These are phyloP conservation scores for Lupinus albus DNA, from an alignment of 306 rosid genomes.

Conservation along the genomic window DNA sequence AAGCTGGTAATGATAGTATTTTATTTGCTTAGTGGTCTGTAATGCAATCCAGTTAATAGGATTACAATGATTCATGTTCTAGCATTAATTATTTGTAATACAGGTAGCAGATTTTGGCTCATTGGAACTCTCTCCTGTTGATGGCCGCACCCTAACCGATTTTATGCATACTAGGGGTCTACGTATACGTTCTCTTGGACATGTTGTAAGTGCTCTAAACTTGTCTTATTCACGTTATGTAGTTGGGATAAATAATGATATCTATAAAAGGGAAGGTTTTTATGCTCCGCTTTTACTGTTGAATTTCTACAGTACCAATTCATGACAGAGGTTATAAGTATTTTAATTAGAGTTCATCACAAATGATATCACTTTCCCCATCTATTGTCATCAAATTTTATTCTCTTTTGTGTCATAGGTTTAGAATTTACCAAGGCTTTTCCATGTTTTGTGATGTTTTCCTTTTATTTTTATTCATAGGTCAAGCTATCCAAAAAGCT, in stretches of 20 bases:
- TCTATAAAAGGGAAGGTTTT: slow-evolving; percentile 10
- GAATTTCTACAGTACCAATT: slow-evolving; percentile 1
- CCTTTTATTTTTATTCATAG: slow-evolving; percentile 51
- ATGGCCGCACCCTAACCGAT: slow-evolving; percentile 88
- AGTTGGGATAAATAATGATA: not conserved
- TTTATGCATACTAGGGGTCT: slow-evolving; percentile 96
- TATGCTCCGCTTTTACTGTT: slow-evolving; percentile 7
- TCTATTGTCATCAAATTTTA: not conserved
- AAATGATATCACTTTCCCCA: slow-evolving; percentile 9
- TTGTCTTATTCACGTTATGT: slow-evolving; percentile 25
- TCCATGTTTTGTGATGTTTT: slow-evolving; percentile 5
- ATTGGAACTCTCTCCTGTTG: slow-evolving; percentile 87
- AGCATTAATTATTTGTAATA: slow-evolving; percentile 40
- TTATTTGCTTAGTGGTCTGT: slow-evolving; percentile 33
- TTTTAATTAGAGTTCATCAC: not conserved
- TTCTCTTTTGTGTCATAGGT: not conserved
- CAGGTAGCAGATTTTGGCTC: slow-evolving; percentile 96
- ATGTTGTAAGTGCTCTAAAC: slow-evolving; percentile 65
- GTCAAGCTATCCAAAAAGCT: slow-evolving; percentile 88
- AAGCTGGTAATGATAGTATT: slow-evolving; percentile 67
- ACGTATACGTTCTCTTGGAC: slow-evolving; percentile 81
- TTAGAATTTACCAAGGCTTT: slow-evolving; percentile 11
- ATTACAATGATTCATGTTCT: slow-evolving; percentile 42
- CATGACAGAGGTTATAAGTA: slow-evolving; percentile 6
- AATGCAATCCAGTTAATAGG: slow-evolving; percentile 32